Base-by-base conservation (phyloP, 352 stramenopile species). In the Globisporangium viniferum region DNA sequence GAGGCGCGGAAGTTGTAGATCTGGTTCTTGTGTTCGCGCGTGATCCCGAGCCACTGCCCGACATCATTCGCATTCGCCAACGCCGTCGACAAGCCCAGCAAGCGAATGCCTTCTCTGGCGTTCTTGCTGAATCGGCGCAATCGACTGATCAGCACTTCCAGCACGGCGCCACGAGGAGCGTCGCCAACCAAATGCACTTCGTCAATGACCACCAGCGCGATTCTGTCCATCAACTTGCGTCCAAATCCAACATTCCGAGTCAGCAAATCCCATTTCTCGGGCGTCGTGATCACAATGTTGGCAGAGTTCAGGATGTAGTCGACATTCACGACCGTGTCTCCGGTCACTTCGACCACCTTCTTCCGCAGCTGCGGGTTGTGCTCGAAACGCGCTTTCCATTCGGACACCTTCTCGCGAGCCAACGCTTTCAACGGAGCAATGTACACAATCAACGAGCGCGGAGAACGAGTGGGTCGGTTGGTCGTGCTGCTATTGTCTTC, bases 151-250 rank as follows among this genome's bases (percentile, higher is more conserved):
- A 99, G 93, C 1, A 98, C 79, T 70, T 95, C 88, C 9, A 94
- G 51, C 9, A 95, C 95, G 15, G 97, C 96, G 22, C 98, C 98
- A 35, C 97, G 79, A 35, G 78, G 73, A n/a, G 98, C 89, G 68
- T 99, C 97, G 39, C 93, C 94, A 5, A 99, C 85, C 31, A 99
- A 80, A 79, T 99, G 98, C 67, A 99, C 97, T 69, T 99, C 97
- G 72, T 99, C 96, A 29, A 99, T 91, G 33, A 99, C 83, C 10
- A 99, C 84, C 10, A 99, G 86, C 61, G 78, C 84, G 67, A 86
- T 90, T 74, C 75, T 79, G 70, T 73, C 64, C 80, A 94, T 93
- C 58, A 95, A 74, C 46, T 69, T 68, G 2, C 86, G 78, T 31
- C 88, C 83, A 44, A 94, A 76, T 24, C 81, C 74, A 77, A 88